These are phyloP conservation scores for Vanrija sp. DNA, from an alignment of 1,284 basidiomycete species.

Conservation along the genomic window DNA sequence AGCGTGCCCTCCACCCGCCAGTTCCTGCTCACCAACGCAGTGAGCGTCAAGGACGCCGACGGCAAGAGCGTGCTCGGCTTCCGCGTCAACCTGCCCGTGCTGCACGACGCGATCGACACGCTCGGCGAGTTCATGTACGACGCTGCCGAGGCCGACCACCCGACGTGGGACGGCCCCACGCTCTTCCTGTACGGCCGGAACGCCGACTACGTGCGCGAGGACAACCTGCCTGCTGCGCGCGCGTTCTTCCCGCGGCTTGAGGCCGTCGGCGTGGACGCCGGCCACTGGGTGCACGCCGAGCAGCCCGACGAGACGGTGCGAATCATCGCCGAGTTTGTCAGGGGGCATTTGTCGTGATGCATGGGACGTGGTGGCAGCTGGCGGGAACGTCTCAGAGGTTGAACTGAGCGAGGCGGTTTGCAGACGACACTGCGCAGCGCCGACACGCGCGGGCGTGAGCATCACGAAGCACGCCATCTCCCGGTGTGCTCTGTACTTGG, in stretches of 20 bases:
- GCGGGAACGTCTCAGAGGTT: too few relatives aligned
- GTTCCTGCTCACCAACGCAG: conserved; percentile 57
- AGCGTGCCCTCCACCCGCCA: conserved; percentile 52
- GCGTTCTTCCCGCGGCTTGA: conserved; percentile 53
- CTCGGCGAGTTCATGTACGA: conserved; percentile 56
- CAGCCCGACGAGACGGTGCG: conserved; percentile 39
- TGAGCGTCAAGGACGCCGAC: conserved; percentile 23
- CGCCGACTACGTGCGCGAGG: conserved; percentile 53
- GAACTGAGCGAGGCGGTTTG: too few relatives aligned
- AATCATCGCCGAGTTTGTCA: conserved; percentile 35
- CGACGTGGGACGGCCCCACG: conserved; percentile 49
- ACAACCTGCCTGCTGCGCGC: conserved; percentile 50
- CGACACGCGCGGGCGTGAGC: too few relatives aligned
- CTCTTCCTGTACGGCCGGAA: conserved; percentile 55
- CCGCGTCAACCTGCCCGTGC: conserved; percentile 53
- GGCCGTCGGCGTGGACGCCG: conserved; percentile 40
- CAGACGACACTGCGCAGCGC: too few relatives aligned
- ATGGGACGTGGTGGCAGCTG: too few relatives aligned
- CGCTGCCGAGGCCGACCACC: conserved; percentile 10
- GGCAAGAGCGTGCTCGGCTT: conserved; percentile 47
- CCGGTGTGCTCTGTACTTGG: too few relatives aligned
- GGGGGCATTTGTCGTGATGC: not conserved
- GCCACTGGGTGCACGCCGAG: conserved; percentile 51
- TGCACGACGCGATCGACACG: conserved; percentile 48
- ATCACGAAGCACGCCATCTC: too few relatives aligned